Percentiles rank a stretch among this genome's conserved stretches.
phyloP scores from a whole-genome alignment of 495 filamentous ascomycete genomes.

The Aspergillus wentii region DNA sequence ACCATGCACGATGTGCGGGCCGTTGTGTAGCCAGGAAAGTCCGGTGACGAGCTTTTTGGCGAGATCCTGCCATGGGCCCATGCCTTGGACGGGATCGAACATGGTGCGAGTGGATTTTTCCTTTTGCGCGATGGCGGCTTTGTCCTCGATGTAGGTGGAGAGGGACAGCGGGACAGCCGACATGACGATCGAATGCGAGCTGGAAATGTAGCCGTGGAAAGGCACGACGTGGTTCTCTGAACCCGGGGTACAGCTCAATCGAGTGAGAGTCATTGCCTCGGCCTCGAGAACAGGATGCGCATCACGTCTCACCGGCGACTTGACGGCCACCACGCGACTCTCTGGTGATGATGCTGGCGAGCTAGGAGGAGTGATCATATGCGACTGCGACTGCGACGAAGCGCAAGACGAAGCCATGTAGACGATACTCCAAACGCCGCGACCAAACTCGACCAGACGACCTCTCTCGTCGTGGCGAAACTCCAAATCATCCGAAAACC shows the following conservation, averaged over 20 bases:
- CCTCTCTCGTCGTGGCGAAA: slow-evolving; percentile 22
- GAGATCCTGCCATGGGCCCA: slow-evolving; percentile 35
- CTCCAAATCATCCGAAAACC: slow-evolving; percentile 33
- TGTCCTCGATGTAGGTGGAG: slow-evolving; percentile 42
- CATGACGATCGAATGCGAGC: slow-evolving; percentile 48
- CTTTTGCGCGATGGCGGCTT: slow-evolving; percentile 23
- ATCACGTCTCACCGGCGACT: slow-evolving; percentile 44
- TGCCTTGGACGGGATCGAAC: slow-evolving; percentile 47
- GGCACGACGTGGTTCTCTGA: slow-evolving; percentile 41
- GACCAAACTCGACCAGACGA: slow-evolving; percentile 43
- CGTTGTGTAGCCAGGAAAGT: slow-evolving; percentile 47
- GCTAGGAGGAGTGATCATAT: slow-evolving; percentile 38
- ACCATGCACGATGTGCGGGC: slow-evolving; percentile 44
- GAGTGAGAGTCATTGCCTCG: slow-evolving; percentile 50
- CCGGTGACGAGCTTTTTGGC: slow-evolving; percentile 45
- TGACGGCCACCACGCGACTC: slow-evolving; percentile 47
- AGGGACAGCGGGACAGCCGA: slow-evolving; percentile 46
- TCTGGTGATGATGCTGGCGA: slow-evolving; percentile 38
- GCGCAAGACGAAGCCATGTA: slow-evolving; percentile 37
- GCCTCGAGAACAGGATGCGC: slow-evolving; percentile 42
- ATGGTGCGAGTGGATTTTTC: slow-evolving; percentile 40
- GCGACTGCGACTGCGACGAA: slow-evolving; percentile 3
- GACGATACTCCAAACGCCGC: slow-evolving; percentile 58
- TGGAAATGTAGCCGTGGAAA: slow-evolving; percentile 51
- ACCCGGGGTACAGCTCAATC: slow-evolving; percentile 32